Evolutionary conservation across 2,329 filamentous ascomycete species (phyloP).

Genomic region (Plectosphaerella plurivora): DNA sequence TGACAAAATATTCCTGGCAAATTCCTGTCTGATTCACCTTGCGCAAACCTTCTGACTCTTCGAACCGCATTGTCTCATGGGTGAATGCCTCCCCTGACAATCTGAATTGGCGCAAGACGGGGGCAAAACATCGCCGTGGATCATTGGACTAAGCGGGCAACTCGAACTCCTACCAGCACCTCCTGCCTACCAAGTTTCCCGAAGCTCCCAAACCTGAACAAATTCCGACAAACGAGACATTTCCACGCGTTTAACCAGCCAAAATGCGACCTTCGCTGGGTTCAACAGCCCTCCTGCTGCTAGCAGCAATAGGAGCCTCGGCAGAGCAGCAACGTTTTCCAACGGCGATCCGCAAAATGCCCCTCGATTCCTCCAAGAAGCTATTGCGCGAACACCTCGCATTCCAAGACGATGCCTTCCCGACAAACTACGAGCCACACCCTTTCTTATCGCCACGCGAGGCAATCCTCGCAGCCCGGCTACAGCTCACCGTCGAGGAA

Average conservation of each 20-base stretch:
- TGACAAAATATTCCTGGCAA: too few species aligned
- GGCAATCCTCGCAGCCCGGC: conserved; percentile 23
- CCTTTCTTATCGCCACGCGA: conserved; percentile 18
- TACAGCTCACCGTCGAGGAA: conserved; percentile 22
- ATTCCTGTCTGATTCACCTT: neutral
- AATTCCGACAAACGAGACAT: neutral
- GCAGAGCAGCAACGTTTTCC: conserved; percentile 36
- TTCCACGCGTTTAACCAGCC: too few species aligned
- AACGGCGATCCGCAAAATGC: conserved; percentile 68
- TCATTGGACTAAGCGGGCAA: neutral
- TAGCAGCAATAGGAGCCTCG: conserved; percentile 33
- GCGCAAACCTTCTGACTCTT: neutral
- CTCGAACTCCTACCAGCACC: neutral
- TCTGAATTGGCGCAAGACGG: neutral
- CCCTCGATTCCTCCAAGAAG: conserved; percentile 66
- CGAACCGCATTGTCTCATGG: neutral
- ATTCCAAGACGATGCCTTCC: conserved; percentile 27
- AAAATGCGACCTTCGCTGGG: conserved; percentile 35
- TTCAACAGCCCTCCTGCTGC: conserved; percentile 38
- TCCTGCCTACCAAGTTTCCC: neutral
- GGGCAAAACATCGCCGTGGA: neutral
- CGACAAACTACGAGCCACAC: conserved; percentile 14
- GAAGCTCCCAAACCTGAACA: neutral
- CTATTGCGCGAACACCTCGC: conserved; percentile 65
- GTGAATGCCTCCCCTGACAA: neutral